Base-by-base conservation (phyloP, 1,139 yeast genomes). In the Sugiyamaella neomexicana region DNA sequence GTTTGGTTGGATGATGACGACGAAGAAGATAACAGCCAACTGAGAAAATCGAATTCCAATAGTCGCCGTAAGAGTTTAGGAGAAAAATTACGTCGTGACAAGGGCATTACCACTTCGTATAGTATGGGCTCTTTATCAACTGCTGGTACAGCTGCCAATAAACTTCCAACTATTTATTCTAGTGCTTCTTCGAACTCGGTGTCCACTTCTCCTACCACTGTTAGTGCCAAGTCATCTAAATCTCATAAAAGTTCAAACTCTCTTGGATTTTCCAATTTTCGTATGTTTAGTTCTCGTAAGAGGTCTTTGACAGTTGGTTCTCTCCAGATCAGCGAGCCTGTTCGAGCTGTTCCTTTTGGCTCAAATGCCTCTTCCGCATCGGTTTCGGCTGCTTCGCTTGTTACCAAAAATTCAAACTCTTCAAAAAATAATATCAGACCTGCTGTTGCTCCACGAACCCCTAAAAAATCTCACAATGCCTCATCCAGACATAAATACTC, bases 1-100 rank as follows among this genome's bases (percentile, higher is more conserved):
- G 66, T 64, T 12, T 64, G 67, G 67, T 60, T 64, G n/a, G 67
- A 64, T 50, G 65, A 47, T n/a, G 51, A 47, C 15, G 51, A 47
- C 29, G 51, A 47, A 17, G 51, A 39, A 1, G 51, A 47, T 1
- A 37, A 31, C 12, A 23, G 8, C 4, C 8, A n/a, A n/a, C 12
- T 23, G 13, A 45, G 37, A 36, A 45, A 45, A 36, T 44, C 48
- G 12, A 17, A 2, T 4, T 32, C 47, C 31, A 34, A 32, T 17
- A 7, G 15, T 15, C 38, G 39, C 10, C 51, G 46, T 8, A 47
- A 38, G 17, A 47, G 51, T 16, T 20, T 47, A n/a, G 45, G 51
- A 6, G 45, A 27, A 3, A 47, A 32, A 31, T 31, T 39, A 31
- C 44, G 50, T 16, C 51, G 51, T 15, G 44, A 37, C 15, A 47